phyloP scores from a whole-genome alignment of 1,284 basidiomycete genomes.

The Ganoderma lingzhi region DNA sequence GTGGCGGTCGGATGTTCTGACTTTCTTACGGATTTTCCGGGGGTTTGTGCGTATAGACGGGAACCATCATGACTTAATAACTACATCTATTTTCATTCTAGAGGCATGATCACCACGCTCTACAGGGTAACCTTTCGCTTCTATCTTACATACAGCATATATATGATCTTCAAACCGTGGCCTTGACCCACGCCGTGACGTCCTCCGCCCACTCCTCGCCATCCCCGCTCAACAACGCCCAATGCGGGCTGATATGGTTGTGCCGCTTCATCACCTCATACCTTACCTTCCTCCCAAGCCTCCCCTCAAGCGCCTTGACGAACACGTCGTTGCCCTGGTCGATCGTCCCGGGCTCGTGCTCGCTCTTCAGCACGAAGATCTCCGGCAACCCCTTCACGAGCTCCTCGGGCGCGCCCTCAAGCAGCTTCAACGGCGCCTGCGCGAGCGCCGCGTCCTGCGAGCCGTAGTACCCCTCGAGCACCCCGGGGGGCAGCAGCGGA shows the following conservation, averaged over 20 bases:
- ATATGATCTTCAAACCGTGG: slow-evolving; percentile 15
- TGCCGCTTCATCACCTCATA: slow-evolving; percentile 57
- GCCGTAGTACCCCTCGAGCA: slow-evolving; percentile 54
- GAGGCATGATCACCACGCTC: neutral
- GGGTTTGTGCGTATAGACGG: neutral
- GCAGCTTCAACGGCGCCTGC: slow-evolving; percentile 50
- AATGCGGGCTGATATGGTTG: slow-evolving; percentile 68
- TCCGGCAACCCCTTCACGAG: slow-evolving; percentile 51
- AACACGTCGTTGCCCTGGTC: slow-evolving; percentile 45
- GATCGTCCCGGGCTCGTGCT: slow-evolving; percentile 59
- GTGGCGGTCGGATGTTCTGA: neutral
- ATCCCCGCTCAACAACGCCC: slow-evolving; percentile 57
- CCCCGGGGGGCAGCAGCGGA: slow-evolving; percentile 35
- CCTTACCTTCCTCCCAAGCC: slow-evolving; percentile 39
- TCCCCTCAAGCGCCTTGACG: slow-evolving; percentile 44
- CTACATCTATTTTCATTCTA: neutral
- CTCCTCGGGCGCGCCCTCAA: slow-evolving; percentile 45
- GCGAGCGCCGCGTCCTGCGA: slow-evolving; percentile 48
- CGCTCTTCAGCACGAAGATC: slow-evolving; percentile 55
- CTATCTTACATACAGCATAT: neutral
- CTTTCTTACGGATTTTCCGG: neutral
- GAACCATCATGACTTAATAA: neutral
- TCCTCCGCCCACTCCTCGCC: slow-evolving; percentile 70
- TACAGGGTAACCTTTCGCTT: neutral
- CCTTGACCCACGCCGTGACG: slow-evolving; percentile 50